Percentiles rank a stretch among this genome's conserved stretches.
phyloP scores from a whole-genome alignment of 2,329 filamentous ascomycete species.

The Hymenoscyphus salicellus region DNA sequence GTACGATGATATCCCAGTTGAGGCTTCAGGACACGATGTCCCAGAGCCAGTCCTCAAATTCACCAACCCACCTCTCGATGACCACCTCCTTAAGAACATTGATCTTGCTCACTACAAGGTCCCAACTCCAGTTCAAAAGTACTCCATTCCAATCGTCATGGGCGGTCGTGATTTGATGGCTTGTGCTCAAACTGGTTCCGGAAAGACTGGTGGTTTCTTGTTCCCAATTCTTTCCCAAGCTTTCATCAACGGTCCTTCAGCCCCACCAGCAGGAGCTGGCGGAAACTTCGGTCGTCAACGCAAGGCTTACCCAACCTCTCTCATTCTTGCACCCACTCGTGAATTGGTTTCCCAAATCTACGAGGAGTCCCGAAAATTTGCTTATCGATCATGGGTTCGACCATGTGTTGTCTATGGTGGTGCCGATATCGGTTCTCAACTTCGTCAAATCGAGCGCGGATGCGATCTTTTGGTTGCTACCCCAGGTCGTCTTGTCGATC shows the following conservation, averaged over 20 bases:
- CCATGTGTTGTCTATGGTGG: conserved; percentile 98
- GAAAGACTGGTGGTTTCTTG: conserved; percentile 99
- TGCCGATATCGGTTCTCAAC: conserved; percentile 96
- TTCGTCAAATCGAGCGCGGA: conserved; percentile 95
- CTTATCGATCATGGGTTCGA: conserved; percentile 97
- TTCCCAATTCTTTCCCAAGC: conserved; percentile 99
- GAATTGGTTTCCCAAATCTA: conserved; percentile 98
- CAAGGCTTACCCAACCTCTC: conserved; percentile 94
- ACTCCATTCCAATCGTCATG: conserved; percentile 99
- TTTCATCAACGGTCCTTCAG: conserved; percentile 81
- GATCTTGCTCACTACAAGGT: conserved; percentile 90
- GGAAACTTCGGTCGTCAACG: conserved; percentile 86
- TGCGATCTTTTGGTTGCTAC: conserved; percentile 97
- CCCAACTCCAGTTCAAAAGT: conserved; percentile 97
- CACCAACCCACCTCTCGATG: conserved; percentile 91
- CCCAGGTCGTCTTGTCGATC: conserved; percentile 91
- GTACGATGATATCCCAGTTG: conserved; percentile 98
- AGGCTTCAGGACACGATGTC: conserved; percentile 90
- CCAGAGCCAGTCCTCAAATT: conserved; percentile 89
- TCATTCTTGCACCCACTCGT: conserved; percentile 94
- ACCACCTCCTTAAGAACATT: conserved; percentile 91
- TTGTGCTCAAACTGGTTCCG: conserved; percentile 98
- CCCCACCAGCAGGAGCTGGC: conserved; percentile 59
- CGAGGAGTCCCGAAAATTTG: conserved; percentile 95
- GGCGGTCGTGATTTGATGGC: conserved; percentile 97